Evolutionary conservation across 1,139 yeast genomes (phyloP).

Genomic region (Protomyces inouyei): DNA sequence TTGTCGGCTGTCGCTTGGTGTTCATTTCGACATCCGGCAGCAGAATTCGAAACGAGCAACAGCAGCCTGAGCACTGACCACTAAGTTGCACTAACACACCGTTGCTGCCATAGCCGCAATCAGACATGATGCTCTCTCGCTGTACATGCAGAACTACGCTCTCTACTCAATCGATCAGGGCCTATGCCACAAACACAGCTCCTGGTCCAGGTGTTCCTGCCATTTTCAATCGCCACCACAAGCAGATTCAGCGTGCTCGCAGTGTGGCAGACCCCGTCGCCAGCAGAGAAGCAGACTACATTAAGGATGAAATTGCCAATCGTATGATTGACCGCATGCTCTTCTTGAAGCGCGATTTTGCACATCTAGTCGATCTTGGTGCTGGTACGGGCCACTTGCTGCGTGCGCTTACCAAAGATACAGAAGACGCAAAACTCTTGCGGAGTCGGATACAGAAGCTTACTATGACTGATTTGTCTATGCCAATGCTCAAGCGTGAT

Average conservation of each 20-base stretch:
- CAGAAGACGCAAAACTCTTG: conserved; percentile 51
- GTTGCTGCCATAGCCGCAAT: no score
- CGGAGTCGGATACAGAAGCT: conserved; percentile 52
- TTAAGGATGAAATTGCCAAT: conserved; percentile 67
- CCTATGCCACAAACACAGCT: not conserved
- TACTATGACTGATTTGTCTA: conserved; percentile 64
- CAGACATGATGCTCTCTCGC: not conserved
- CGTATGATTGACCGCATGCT: conserved; percentile 72
- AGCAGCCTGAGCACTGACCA: no score
- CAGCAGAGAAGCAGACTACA: conserved; percentile 63
- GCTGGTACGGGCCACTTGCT: conserved; percentile 63
- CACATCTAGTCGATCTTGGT: conserved; percentile 64
- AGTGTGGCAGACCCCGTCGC: conserved; percentile 46
- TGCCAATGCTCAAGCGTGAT: conserved; percentile 53
- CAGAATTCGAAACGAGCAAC: no score
- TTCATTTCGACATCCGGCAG: no score
- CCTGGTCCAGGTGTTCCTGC: conserved; percentile 20
- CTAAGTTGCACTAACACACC: no score
- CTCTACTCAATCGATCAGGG: not conserved
- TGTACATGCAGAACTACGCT: not conserved
- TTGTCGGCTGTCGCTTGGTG: no score
- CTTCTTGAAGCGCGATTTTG: conserved; percentile 56
- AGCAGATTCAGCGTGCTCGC: conserved; percentile 55
- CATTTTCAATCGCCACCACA: conserved; percentile 64
- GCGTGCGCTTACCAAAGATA: conserved; percentile 39